These are phyloP conservation scores for Dichotomopilus funicola DNA, from an alignment of 2,329 filamentous ascomycete genomes.

Conservation along the genomic window DNA sequence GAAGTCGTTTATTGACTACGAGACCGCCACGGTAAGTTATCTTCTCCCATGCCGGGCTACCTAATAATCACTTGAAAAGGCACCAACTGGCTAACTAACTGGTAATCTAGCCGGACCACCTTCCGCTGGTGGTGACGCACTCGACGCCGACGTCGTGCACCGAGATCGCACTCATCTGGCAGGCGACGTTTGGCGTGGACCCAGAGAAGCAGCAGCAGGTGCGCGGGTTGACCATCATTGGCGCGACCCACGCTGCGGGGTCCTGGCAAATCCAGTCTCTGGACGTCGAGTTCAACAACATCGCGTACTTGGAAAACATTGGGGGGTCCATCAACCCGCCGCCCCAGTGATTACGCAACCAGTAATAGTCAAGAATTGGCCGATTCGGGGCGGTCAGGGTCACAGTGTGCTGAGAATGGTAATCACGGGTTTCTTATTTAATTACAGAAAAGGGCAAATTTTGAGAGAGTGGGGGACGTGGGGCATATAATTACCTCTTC, in stretches of 20 bases:
- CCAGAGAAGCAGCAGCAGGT: constrained; percentile 16
- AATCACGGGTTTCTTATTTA: too few relatives aligned
- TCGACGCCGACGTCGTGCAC: constrained; percentile 27
- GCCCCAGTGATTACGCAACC: not conserved
- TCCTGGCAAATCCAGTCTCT: constrained; percentile 28
- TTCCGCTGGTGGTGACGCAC: constrained; percentile 25
- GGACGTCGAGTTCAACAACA: constrained; percentile 31
- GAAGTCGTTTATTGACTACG: constrained; percentile 26
- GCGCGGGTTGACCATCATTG: constrained; percentile 29
- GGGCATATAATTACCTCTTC: too few relatives aligned
- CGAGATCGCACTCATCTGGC: constrained; percentile 30
- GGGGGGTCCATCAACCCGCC: constrained; percentile 20
- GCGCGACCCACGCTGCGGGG: constrained; percentile 17
- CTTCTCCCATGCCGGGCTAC: not conserved
- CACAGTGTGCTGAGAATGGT: too few relatives aligned
- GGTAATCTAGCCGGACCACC: constrained; percentile 23
- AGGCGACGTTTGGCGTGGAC: constrained; percentile 23
- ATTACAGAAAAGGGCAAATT: too few relatives aligned
- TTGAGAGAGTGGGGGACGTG: too few relatives aligned
- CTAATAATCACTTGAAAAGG: too few relatives aligned
- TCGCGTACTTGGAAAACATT: constrained; percentile 24
- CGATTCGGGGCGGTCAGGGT: too few relatives aligned
- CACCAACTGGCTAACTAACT: too few relatives aligned
- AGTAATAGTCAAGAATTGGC: too few relatives aligned
- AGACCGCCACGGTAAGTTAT: constrained; percentile 10